Percentiles rank a stretch among this genome's conserved stretches.
phyloP scores from a whole-genome alignment of 305 asterid genomes.

The Ilex paraguariensis region DNA sequence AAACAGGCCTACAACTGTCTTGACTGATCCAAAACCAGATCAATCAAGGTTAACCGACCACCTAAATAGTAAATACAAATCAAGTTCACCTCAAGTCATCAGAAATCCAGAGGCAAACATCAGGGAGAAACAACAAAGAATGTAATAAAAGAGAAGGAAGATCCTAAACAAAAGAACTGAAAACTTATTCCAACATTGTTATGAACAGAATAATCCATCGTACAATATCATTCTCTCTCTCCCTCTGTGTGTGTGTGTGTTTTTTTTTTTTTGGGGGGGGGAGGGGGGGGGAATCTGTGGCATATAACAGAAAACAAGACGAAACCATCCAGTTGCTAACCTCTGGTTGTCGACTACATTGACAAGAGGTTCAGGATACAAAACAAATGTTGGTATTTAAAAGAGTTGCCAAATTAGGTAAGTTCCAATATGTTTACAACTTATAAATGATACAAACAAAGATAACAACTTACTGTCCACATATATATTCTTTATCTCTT shows the following conservation, averaged over 20 bases:
- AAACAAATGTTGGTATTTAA: neutral
- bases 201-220: neutral
- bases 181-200: too few species aligned
- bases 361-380: neutral
- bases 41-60: too few species aligned
- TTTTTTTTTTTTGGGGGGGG: neutral
- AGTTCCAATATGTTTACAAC: neutral
- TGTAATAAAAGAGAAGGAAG: too few species aligned
- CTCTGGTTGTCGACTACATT: neutral
- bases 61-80: too few species aligned
- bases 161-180: too few species aligned
- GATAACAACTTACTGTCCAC: slow-evolving; percentile 75
- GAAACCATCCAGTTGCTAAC: neutral
- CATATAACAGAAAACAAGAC: neutral
- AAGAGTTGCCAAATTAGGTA: too few species aligned
- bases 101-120: too few species aligned
- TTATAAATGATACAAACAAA: neutral
- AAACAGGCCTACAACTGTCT: too few species aligned
- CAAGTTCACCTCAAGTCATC: too few species aligned
- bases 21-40: too few species aligned
- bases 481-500: slow-evolving; percentile 88
- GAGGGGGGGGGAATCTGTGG: neutral
- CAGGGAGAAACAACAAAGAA: too few species aligned
- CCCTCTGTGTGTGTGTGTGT: neutral
- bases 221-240: too few species aligned